Percentiles rank a stretch among this genome's conserved stretches.
Evolutionary conservation across 2,329 filamentous ascomycete species (phyloP).

Genomic region (Fusarium buharicum): DNA sequence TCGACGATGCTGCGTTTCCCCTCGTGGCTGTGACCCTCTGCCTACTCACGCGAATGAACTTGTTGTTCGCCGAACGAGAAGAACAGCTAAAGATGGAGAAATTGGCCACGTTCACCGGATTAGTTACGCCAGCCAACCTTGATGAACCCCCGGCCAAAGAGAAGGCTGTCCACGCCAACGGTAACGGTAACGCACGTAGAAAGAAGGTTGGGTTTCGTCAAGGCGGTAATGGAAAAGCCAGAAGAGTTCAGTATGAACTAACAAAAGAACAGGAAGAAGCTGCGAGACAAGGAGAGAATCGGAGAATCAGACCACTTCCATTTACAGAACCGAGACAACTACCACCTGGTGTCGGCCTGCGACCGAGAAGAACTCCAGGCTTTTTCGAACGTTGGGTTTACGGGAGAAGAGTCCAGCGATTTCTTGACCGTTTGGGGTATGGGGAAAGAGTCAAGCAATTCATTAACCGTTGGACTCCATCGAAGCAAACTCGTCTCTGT

Average conservation of each 20-base stretch:
- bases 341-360: not conserved
- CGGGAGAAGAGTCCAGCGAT: no score
- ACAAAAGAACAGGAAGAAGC: constrained; percentile 2
- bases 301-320: not conserved
- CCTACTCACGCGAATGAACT: not conserved
- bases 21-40: constrained; percentile 20
- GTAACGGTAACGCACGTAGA: not conserved
- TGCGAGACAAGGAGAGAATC: not conserved
- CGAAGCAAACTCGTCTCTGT: no score
- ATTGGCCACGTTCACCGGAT: not conserved
- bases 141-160: not conserved
- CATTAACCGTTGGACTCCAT: no score
- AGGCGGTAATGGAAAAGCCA: not conserved
- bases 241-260: not conserved
- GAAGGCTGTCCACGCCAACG: not conserved
- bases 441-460: no score
- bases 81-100: not conserved
- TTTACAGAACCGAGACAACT: not conserved
- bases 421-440: no score
- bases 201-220: not conserved
- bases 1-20: constrained; percentile 1
- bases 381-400: not conserved
- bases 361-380: not conserved
- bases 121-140: not conserved
- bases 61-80: not conserved